Base-by-base conservation (phyloP, 345 rosid genomes). In the Camelina hispida region DNA sequence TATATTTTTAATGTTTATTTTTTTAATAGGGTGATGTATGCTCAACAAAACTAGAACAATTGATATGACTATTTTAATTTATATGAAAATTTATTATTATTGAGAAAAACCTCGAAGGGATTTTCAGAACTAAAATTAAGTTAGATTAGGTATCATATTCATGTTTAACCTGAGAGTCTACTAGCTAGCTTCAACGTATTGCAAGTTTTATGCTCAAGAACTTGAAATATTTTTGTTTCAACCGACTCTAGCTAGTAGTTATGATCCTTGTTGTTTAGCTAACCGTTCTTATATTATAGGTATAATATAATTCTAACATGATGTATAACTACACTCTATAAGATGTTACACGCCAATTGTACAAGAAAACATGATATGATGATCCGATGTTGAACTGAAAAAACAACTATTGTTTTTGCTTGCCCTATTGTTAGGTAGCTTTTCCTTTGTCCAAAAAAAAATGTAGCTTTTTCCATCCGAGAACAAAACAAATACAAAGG, bases 391-490 rank as follows among this genome's bases (percentile, higher is more conserved):
- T 42, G 62, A 68, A 68, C n/a, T 44, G 37, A 44, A 30, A 40
- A 62, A 43, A 25, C 52, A 20, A 47, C n/a, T 57, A 3, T 8
- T 43, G 44, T 28, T 42, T 40, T 67, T 0, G 37, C 40, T 50
- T 67, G 68, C 79, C 79, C 73, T 68, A 68, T 60, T 30, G 68
- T 75, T 68, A 60, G 74, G 79, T 60, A 60, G 35, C 79, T 68
- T 52, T 75, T 28, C 30, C 30, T 28, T 4, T 28, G 30, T 28
- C 28, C 30, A 40, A 62, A 23, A 53, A 30, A 40, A 62, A 20
- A 47, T 20, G 79, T 60, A 60, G 35, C 79, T 4, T 68, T 52
- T 75, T 68, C 68, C 74, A 68, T 75, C 69, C n/a, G 62, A 50
- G 44, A 38, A 61, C 40, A 43, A 20, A 60, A 48, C 68, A 69